A percentile compares a stretch with the other conserved stretches of the same genome.
Conservation (phyloP, 495 filamentous ascomycete species). For the Lineolata rhizophorae region DNA sequence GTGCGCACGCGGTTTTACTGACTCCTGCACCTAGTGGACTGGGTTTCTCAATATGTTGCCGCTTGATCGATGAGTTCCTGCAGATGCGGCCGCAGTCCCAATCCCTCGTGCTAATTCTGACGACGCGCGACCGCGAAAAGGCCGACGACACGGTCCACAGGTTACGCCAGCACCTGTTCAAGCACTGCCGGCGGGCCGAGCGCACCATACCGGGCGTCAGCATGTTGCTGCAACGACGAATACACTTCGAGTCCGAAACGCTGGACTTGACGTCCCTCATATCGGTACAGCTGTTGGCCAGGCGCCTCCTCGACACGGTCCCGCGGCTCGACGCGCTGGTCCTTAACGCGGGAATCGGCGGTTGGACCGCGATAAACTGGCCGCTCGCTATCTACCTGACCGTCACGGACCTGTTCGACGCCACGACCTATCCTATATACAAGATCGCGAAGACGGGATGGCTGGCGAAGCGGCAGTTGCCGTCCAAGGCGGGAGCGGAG, state of each 20-base stretch:
- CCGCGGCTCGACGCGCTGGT: conserved; percentile 61
- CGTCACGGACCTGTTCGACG: conserved; percentile 38
- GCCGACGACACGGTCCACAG: conserved; percentile 31
- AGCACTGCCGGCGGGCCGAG: conserved; percentile 19
- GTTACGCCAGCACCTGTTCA: conserved; percentile 29
- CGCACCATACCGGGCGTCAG: conserved; percentile 25
- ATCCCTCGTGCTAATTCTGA: conserved; percentile 41
- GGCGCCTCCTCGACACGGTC: conserved; percentile 17
- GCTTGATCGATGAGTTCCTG: conserved; percentile 83
- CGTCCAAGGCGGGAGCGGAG: conserved; percentile 1
- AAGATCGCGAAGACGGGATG: conserved; percentile 43
- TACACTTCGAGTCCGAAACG: conserved; percentile 22
- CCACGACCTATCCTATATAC: conserved; percentile 57
- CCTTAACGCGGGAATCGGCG: conserved; percentile 79
- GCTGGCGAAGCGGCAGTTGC: conserved; percentile 21
- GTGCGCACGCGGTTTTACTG: no score
- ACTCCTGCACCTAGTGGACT: conserved; percentile 47
- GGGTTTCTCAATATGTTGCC: conserved; percentile 65
- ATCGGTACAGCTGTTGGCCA: conserved; percentile 30
- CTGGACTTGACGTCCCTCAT: conserved; percentile 34
- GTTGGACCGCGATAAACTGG: conserved; percentile 68
- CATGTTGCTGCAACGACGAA: conserved; percentile 28
- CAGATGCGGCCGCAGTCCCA: conserved; percentile 34
- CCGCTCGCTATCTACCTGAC: conserved; percentile 32
- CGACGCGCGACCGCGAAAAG: conserved; percentile 39